Conservation (phyloP, 1,139 yeast species). For the Yamadazyma atmosphaerica region DNA sequence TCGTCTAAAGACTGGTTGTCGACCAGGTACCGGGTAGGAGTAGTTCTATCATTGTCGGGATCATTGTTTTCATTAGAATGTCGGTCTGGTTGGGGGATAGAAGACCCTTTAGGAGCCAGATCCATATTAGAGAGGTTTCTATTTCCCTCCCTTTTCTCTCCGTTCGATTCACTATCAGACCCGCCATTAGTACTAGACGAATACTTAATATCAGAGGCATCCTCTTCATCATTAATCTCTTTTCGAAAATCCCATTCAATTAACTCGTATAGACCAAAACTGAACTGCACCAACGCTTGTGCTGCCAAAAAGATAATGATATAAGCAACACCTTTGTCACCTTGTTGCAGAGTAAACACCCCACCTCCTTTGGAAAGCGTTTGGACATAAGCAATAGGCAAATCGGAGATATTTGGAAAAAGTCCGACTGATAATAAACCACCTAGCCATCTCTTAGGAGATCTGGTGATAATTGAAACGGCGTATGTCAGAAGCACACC, state of each 20-base stretch:
- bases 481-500: conserved; percentile 40
- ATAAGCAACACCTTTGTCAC: conserved; percentile 81
- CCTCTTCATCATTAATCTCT: conserved; percentile 13
- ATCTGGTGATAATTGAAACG: conserved; percentile 36
- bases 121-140: too few species aligned
- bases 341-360: conserved; percentile 55
- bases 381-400: conserved; percentile 87
- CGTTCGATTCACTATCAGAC: too few species aligned
- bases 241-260: conserved; percentile 69
- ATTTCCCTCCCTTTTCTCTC: too few species aligned
- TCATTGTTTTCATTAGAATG: not conserved
- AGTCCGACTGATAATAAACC: conserved; percentile 68
- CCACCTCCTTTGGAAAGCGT: conserved; percentile 69
- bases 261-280: conserved; percentile 70
- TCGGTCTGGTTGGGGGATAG: too few species aligned
- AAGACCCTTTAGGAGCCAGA: too few species aligned
- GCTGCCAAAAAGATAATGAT: conserved; percentile 77
- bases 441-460: conserved; percentile 78
- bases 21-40: too few species aligned
- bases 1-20: conserved; percentile 20
- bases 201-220: too few species aligned
- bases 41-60: not conserved
- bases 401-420: conserved; percentile 72
- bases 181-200: too few species aligned
- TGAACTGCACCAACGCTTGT: conserved; percentile 71